These are phyloP conservation scores for Millerozyma acaciae DNA, from an alignment of 805 yeast species.

Conservation along the genomic window DNA sequence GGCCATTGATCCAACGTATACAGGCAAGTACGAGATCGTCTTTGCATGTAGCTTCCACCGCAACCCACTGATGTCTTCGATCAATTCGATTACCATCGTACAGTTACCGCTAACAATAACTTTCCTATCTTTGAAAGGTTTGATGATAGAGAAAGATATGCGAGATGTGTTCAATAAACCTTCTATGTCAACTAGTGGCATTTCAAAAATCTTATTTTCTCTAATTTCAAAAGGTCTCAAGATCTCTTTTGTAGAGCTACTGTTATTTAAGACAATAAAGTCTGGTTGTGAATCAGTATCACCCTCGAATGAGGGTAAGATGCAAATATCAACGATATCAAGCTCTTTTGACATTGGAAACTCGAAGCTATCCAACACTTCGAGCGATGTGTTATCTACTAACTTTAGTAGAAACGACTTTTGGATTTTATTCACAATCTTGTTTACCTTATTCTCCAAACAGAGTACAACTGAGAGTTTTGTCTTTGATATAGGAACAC, in stretches of 20 bases:
- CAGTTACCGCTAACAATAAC: slow-evolving; percentile 17
- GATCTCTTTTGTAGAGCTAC: slow-evolving; percentile 7
- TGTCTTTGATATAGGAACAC: slow-evolving; percentile 9
- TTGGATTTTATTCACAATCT: slow-evolving; percentile 9
- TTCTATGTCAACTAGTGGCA: slow-evolving; percentile 6
- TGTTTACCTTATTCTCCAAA: slow-evolving; percentile 12
- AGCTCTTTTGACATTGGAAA: slow-evolving; percentile 8
- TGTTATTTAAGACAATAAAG: slow-evolving; percentile 15
- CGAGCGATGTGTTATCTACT: slow-evolving; percentile 13
- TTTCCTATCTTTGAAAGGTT: slow-evolving; percentile 9
- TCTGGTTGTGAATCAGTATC: slow-evolving; percentile 2
- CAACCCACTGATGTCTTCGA: slow-evolving; percentile 2
- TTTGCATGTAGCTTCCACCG: slow-evolving; percentile 12
- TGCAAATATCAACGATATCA: slow-evolving; percentile 18
- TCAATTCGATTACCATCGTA: slow-evolving; percentile 8
- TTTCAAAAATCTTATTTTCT: slow-evolving; percentile 7
- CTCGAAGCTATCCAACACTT: slow-evolving; percentile 6
- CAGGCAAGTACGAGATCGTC: slow-evolving; percentile 9
- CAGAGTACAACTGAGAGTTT: slow-evolving; percentile 14
- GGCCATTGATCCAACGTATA: too few relatives aligned
- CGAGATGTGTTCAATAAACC: slow-evolving; percentile 10
- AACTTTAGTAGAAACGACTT: slow-evolving; percentile 15
- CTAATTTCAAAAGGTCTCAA: slow-evolving; percentile 10
- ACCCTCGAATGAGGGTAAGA: slow-evolving; percentile 4
- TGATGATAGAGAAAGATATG: slow-evolving; percentile 12